phyloP scores from a whole-genome alignment of 441 rosid genomes.

The Jatropha multifida region DNA sequence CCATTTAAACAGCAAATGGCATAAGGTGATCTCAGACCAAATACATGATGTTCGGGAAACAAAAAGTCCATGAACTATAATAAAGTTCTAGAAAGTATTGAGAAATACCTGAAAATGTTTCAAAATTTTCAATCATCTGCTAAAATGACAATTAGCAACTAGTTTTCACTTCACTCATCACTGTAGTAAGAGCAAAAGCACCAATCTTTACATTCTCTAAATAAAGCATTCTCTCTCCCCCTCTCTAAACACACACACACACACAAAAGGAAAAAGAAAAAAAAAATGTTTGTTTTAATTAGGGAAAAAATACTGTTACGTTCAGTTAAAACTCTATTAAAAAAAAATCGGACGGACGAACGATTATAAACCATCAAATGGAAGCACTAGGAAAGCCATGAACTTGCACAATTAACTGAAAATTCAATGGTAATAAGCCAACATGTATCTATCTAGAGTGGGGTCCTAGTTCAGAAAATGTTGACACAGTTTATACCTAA shows the following conservation, averaged over 20 bases:
- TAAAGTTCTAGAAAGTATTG: background rate
- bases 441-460: background rate
- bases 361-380: background rate
- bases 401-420: background rate
- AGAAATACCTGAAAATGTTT: background rate
- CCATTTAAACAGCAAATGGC: background rate
- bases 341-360: background rate
- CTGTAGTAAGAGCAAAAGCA: slow-evolving; percentile 2
- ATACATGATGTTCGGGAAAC: background rate
- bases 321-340: background rate
- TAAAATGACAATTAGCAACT: slow-evolving; percentile 4
- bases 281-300: too few species aligned
- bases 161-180: background rate
- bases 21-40: background rate
- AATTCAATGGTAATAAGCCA: slow-evolving; percentile 1
- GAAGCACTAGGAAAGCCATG: background rate
- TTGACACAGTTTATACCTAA: background rate
- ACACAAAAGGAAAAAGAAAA: background rate
- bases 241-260: background rate
- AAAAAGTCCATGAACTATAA: background rate
- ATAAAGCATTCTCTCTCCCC: background rate
- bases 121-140: slow-evolving; percentile 3
- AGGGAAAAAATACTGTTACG: background rate
- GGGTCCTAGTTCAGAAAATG: background rate
- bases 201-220: background rate